Base-by-base conservation (phyloP, 2,329 filamentous ascomycete species). In the Paecilomyces dactylethromorphus region DNA sequence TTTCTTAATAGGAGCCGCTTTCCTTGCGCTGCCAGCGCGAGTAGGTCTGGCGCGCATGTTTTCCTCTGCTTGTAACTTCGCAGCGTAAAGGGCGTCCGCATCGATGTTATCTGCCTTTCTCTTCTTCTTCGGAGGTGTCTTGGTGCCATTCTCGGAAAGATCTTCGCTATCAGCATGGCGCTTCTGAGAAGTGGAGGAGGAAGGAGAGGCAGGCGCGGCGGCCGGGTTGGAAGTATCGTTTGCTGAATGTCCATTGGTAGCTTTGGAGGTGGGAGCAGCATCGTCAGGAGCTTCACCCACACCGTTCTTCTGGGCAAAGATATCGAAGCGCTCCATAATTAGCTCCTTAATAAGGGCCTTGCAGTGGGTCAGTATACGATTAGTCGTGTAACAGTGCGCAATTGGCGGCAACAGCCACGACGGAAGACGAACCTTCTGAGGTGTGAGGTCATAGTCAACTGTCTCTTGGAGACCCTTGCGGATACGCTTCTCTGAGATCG, bases 11-110 rank as follows among this genome's bases (percentile, higher is more conserved):
- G 79, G 77, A 24, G 81, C 75, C 62, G 82, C 78, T 71, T 86
- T 84, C 63, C 85, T 82, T 6, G 76, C 80, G 33, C 77, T 84
- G 11, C 87, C 90, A 6, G 91, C 90, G 52, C 93, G 84, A 2
- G 92, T 97, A 18, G 90, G 84, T 57, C 91, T 82, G 54, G 85
- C 86, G 51, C 85, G 81, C 64, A 85, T 82, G 74, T 97, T 96
- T 77, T 97, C 91, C 74, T 97, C 90, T 0, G 92, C 93, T 75
- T 99, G 94, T 35, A 99, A 81, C 72, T 89, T 86, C 15, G 92
- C 92, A 0, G 94, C 94, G 62, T 93, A 85, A 52, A 89, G 86
- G 33, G 93, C 94, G 74, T 99, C 94, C 32, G 90, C 88, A 63
- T 96, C 91, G 64, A 84, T 78, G 29, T 85, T 82, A 51, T 84